Evolutionary conservation across 805 yeast genomes (phyloP).

Genomic region (Metschnikowia bowlesiae): DNA sequence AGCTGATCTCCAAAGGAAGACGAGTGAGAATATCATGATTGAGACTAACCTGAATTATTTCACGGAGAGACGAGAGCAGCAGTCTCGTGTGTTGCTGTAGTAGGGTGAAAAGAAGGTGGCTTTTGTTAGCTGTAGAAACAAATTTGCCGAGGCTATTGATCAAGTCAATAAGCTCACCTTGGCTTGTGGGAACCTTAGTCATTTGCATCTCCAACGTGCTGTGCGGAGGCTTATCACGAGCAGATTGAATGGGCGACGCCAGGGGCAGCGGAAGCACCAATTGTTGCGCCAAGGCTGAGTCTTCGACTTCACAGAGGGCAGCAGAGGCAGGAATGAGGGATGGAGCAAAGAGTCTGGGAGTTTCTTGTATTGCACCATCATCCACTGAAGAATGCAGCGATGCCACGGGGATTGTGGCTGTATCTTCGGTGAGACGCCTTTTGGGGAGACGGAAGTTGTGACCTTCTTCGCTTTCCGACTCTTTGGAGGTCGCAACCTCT

Average conservation of each 20-base stretch:
- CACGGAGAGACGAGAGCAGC: conserved; percentile 56
- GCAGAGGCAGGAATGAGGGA: not conserved
- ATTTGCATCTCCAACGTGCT: conserved; percentile 19
- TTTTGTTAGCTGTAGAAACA: conserved; percentile 44
- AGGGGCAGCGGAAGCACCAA: conserved; percentile 69
- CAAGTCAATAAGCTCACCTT: conserved; percentile 37
- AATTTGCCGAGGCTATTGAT: conserved; percentile 29
- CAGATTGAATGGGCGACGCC: conserved; percentile 48
- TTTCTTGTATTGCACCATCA: not conserved
- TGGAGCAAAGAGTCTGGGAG: not conserved
- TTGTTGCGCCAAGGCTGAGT: conserved; percentile 24
- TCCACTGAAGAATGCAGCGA: not conserved
- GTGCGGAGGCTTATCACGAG: conserved; percentile 19
- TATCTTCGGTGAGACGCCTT: conserved; percentile 25
- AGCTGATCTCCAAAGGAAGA: conserved; percentile 72
- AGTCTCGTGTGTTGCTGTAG: conserved; percentile 56
- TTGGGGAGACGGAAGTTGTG: conserved; percentile 27
- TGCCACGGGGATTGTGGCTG: not conserved
- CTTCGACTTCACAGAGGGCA: not conserved
- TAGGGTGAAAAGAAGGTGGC: conserved; percentile 49
- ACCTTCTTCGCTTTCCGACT: not conserved
- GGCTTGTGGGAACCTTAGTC: conserved; percentile 20
- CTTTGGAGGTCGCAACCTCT: not conserved
- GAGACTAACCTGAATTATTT: conserved; percentile 49
- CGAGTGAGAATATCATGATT: conserved; percentile 67